phyloP scores from a whole-genome alignment of 164 flowering plant species.

The Platanus orientalis region DNA sequence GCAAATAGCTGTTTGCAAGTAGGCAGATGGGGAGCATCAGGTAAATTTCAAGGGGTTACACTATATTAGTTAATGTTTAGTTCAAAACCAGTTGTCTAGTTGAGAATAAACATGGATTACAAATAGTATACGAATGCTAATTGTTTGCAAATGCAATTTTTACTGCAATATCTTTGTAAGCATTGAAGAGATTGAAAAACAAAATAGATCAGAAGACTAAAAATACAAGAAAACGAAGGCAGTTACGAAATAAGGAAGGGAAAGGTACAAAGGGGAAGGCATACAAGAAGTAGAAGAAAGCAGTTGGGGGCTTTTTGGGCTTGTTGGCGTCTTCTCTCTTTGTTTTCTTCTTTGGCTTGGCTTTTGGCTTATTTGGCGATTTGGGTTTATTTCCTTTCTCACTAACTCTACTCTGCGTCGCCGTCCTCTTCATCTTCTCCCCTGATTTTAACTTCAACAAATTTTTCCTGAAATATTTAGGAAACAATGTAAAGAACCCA shows the following conservation, averaged over 20 bases:
- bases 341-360: constrained; percentile 31
- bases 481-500: not conserved
- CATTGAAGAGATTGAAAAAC: too few species aligned
- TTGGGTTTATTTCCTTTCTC: constrained; percentile 19
- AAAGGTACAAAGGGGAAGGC: constrained; percentile 8
- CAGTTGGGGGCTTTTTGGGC: constrained; percentile 95
- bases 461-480: constrained; percentile 14
- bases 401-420: constrained; percentile 14
- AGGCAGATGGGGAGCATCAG: not conserved
- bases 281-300: constrained; percentile 85
- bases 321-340: constrained; percentile 43
- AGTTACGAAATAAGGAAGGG: not conserved
- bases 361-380: constrained; percentile 27
- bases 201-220: not conserved
- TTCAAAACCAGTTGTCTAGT: not conserved
- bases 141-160: too few species aligned
- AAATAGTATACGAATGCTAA: too few species aligned
- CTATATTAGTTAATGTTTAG: too few species aligned
- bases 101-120: not conserved
- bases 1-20: not conserved
- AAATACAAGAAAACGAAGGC: not conserved
- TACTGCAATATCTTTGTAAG: too few species aligned
- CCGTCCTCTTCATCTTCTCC: constrained; percentile 21
- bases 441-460: constrained; percentile 24
- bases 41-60: too few species aligned